Percentiles rank a stretch among this genome's conserved stretches.
These are phyloP conservation scores for Clavariopsis aquatica DNA, from an alignment of 495 filamentous ascomycete species.

Conservation along the genomic window DNA sequence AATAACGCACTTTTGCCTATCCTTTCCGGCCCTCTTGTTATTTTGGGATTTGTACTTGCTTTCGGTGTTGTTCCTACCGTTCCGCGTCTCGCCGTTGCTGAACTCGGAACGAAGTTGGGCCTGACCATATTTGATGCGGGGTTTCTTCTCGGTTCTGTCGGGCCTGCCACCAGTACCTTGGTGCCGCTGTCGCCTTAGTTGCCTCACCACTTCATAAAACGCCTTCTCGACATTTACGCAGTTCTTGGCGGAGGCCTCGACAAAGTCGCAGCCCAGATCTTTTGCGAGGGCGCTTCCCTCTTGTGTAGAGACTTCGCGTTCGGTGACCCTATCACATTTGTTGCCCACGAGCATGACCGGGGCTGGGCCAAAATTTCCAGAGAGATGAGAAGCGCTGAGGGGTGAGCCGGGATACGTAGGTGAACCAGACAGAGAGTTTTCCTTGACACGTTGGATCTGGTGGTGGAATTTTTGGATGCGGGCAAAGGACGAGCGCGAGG, in stretches of 20 bases:
- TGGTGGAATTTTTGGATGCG: slow-evolving; percentile 94
- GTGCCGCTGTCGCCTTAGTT: slow-evolving; percentile 25
- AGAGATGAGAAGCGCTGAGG: slow-evolving; percentile 62
- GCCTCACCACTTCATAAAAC: slow-evolving; percentile 88
- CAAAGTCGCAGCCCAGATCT: slow-evolving; percentile 93
- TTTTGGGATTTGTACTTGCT: background rate
- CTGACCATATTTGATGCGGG: background rate
- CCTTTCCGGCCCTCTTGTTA: background rate
- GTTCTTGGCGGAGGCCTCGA: slow-evolving; percentile 98
- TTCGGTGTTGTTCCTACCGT: background rate
- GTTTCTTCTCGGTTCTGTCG: slow-evolving; percentile 1
- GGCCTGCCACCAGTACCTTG: slow-evolving; percentile 1
- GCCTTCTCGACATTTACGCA: slow-evolving; percentile 99
- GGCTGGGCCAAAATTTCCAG: slow-evolving; percentile 63
- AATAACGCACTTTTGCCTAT: slow-evolving; percentile 30
- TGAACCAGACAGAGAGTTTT: slow-evolving; percentile 75
- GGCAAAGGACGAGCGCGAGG: slow-evolving; percentile 89
- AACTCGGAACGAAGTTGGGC: background rate
- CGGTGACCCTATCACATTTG: slow-evolving; percentile 94
- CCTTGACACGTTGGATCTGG: slow-evolving; percentile 96
- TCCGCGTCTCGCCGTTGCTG: background rate
- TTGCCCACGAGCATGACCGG: slow-evolving; percentile 99
- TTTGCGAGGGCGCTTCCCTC: slow-evolving; percentile 90
- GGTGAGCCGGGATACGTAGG: slow-evolving; percentile 69
- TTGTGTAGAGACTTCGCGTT: slow-evolving; percentile 94